phyloP scores from a whole-genome alignment of 2,329 filamentous ascomycete species.

The Cercospora canescens region DNA sequence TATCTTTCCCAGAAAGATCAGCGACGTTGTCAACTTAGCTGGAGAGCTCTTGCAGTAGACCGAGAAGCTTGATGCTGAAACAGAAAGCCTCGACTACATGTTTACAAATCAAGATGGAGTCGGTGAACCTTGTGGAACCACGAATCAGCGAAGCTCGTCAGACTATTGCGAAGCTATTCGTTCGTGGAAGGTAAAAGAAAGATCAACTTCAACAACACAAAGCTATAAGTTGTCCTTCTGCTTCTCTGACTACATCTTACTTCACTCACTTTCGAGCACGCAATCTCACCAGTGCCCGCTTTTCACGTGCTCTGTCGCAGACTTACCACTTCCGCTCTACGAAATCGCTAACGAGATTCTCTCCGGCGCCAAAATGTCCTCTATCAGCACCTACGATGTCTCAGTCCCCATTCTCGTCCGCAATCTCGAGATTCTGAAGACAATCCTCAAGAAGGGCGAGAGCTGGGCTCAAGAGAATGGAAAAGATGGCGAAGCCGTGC shows the following conservation, averaged over 20 bases:
- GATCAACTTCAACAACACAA: neutral
- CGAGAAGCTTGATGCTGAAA: neutral
- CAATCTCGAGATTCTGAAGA: slow-evolving; percentile 44
- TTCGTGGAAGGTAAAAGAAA: neutral
- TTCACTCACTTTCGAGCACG: neutral
- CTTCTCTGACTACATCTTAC: neutral
- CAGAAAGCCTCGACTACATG: neutral
- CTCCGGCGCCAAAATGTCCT: neutral
- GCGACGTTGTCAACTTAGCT: neutral
- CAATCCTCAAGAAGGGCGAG: slow-evolving; percentile 48
- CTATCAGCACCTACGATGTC: slow-evolving; percentile 19
- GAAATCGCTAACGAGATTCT: neutral
- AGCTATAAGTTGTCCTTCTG: neutral
- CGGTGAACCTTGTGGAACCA: neutral
- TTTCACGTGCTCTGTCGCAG: neutral
- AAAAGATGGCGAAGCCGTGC: slow-evolving; percentile 38
- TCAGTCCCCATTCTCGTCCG: slow-evolving; percentile 44
- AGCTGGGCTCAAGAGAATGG: slow-evolving; percentile 41
- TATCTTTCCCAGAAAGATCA: neutral
- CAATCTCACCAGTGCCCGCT: neutral
- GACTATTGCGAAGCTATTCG: neutral
- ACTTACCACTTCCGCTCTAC: neutral
- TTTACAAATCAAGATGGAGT: neutral
- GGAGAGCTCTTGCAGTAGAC: neutral
- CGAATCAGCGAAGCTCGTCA: neutral